Base-by-base conservation (phyloP, 2,329 filamentous ascomycete genomes). In the Huntiella abstrusa region DNA sequence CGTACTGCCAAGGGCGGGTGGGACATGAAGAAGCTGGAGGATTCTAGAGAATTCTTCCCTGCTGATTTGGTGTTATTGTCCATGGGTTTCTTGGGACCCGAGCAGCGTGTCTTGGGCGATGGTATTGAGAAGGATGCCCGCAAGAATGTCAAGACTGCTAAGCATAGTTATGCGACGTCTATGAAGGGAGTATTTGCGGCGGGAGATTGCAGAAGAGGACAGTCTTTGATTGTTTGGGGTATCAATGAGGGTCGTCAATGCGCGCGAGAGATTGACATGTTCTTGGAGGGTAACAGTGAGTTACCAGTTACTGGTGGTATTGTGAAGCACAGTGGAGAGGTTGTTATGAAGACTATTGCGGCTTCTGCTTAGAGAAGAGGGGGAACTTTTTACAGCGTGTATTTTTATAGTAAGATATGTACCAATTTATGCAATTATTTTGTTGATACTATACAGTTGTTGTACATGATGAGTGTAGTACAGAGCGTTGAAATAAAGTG, bases 1-100 rank as follows among this genome's bases (percentile, higher is more conserved):
- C 91, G 87, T 70, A 84, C 78, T 46, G 72, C 83, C 22, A 79
- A 75, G 51, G 87, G 87, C 53, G 87, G 87, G 39, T 96, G 88
- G 88, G 88, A 95, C 64, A 95, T 96, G 86, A 94, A 94, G 73
- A 88, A 93, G 62, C 71, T 93, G 32, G 87, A 94, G 54, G 86
- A 83, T 34, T 88, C 82, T 51, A 83, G 93, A 67, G 78, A 95
- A 60, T 92, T 92, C 72, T 95, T 95, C 80, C 85, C 85, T 34
- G 88, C 88, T 22, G 88, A 96, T 58, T 75, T 96, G 36, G 87
- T 96, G 39, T 75, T 95, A 39, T 70, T 96, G 42, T 93, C 88
- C 44, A 95, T 96, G 88, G 88, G 88, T 59, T 96, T 96, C 80
- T 66, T 95, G 52, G 88, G 88, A 7, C 87, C 87, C 5, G 88